Evolutionary conservation across 805 yeast genomes (phyloP).

Genomic region (Lipomyces anomalus): DNA sequence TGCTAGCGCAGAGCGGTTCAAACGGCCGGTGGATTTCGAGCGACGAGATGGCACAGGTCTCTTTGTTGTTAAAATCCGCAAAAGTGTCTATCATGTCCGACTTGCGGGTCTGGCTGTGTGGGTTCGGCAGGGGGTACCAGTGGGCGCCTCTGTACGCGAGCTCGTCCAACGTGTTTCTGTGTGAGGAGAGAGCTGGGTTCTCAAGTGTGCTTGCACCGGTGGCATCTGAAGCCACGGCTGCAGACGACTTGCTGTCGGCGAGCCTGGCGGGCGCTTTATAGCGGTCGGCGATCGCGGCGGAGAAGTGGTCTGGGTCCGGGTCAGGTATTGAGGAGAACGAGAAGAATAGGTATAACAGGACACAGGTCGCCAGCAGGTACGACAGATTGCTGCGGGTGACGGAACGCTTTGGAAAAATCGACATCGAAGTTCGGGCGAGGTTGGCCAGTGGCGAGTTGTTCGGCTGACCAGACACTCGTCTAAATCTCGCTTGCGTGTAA

Average conservation of each 20-base stretch:
- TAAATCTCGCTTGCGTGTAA: no score
- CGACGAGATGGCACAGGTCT: conserved; percentile 14
- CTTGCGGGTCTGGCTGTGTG: conserved; percentile 6
- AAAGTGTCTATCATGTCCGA: conserved; percentile 15
- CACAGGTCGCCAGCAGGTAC: background rate
- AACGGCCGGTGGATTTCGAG: conserved; percentile 23
- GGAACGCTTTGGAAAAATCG: background rate
- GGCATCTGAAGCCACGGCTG: no score
- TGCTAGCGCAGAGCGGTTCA: conserved; percentile 19
- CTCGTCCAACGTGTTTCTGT: background rate
- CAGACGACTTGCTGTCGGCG: no score
- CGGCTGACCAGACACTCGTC: no score
- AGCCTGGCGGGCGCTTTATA: no score
- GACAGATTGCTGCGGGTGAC: background rate
- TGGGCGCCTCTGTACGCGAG: conserved; percentile 17
- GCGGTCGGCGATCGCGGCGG: no score
- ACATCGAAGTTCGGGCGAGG: no score
- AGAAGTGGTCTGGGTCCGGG: background rate
- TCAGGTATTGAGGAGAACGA: background rate
- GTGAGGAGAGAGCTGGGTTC: no score
- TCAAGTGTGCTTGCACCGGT: no score
- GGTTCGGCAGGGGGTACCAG: conserved; percentile 16
- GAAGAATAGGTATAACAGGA: background rate
- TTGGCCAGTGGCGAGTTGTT: no score
- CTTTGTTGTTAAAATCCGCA: conserved; percentile 14